These are phyloP conservation scores for Hygrophorus pudorinus DNA, from an alignment of 768 basidiomycete genomes.

Conservation along the genomic window DNA sequence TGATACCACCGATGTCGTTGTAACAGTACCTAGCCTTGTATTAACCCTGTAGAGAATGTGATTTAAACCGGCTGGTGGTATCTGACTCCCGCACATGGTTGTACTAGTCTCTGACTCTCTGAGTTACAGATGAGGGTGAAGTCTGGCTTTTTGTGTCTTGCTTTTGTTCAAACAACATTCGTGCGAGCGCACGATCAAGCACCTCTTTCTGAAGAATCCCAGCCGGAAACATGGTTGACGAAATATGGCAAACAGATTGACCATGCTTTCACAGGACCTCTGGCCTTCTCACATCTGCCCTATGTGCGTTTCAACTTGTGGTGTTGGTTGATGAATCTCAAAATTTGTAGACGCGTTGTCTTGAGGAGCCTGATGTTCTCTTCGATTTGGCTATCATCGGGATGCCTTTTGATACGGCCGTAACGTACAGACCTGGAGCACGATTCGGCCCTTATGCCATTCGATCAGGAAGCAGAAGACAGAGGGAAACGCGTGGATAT, in stretches of 20 bases:
- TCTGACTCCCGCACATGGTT: too few species aligned
- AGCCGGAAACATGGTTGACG: slow-evolving; percentile 41
- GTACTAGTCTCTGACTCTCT: too few species aligned
- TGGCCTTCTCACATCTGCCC: slow-evolving; percentile 76
- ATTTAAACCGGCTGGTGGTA: too few species aligned
- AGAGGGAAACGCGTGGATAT: slow-evolving; percentile 46
- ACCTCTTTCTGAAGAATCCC: background rate
- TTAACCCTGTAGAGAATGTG: too few species aligned
- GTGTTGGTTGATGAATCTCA: too few species aligned
- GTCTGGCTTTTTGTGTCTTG: background rate
- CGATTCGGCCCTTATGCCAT: slow-evolving; percentile 85
- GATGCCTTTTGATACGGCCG: slow-evolving; percentile 69
- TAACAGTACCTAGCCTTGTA: too few species aligned
- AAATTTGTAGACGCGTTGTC: slow-evolving; percentile 45
- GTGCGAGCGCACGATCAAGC: background rate
- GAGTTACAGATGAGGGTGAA: too few species aligned
- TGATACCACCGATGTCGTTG: too few species aligned
- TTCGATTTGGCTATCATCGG: slow-evolving; percentile 79
- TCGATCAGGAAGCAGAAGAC: slow-evolving; percentile 67
- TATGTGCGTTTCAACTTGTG: too few species aligned
- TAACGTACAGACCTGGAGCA: slow-evolving; percentile 54
- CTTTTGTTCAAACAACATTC: background rate
- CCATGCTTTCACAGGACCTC: slow-evolving; percentile 68
- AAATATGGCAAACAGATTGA: slow-evolving; percentile 74
- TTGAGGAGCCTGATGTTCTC: slow-evolving; percentile 40